Conservation (phyloP, 257 asterid genomes). For the Solanum pennellii region DNA sequence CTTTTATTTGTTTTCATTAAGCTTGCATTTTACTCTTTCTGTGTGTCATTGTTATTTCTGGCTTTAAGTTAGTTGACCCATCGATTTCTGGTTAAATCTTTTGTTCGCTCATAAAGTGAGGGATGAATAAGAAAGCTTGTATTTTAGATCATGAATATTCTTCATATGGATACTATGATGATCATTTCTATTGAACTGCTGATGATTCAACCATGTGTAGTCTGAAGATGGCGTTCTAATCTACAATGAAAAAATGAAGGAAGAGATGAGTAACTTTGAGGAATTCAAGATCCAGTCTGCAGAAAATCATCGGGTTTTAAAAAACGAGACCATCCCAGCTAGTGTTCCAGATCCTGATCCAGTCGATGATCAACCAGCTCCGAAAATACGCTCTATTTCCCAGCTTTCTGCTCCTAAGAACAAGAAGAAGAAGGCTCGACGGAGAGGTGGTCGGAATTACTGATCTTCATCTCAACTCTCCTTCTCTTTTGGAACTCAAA, state of each 20-base stretch:
- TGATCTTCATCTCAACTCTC: not conserved
- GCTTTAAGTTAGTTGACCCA: not conserved
- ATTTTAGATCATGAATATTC: not conserved
- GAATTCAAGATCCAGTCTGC: slow-evolving; percentile 28
- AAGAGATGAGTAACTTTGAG: slow-evolving; percentile 33
- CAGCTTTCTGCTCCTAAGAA: slow-evolving; percentile 39
- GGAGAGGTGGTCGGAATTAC: slow-evolving; percentile 31
- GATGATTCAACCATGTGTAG: slow-evolving; percentile 20
- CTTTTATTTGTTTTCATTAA: not conserved
- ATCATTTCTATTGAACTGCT: not conserved
- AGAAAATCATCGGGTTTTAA: slow-evolving; percentile 17
- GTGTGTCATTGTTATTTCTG: not conserved
- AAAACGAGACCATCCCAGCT: slow-evolving; percentile 14
- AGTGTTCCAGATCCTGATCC: slow-evolving; percentile 14
- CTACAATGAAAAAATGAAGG: slow-evolving; percentile 36
- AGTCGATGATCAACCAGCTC: slow-evolving; percentile 31
- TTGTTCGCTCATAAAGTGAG: not conserved
- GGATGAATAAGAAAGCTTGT: not conserved
- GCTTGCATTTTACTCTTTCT: not conserved
- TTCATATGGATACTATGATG: not conserved
- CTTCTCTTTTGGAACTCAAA: not conserved
- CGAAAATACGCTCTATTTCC: slow-evolving; percentile 40
- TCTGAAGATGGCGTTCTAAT: slow-evolving; percentile 46
- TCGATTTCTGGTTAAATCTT: not conserved
- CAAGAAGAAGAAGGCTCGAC: slow-evolving; percentile 38